Percentiles rank a stretch among this genome's conserved stretches.
Evolutionary conservation across 169 alveolate genomes (phyloP).

Genomic region (Cryptosporidium parvum): DNA sequence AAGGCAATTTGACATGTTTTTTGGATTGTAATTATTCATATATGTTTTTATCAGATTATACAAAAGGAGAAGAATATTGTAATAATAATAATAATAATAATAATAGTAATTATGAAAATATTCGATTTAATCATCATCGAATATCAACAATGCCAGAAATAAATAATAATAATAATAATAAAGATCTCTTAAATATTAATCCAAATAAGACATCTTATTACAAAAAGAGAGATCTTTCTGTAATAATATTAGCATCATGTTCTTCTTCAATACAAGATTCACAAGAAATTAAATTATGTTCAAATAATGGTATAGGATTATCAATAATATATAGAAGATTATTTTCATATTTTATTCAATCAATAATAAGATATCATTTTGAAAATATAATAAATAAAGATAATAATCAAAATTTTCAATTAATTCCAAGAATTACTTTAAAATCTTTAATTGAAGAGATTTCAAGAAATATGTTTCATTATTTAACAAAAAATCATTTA

Average conservation of each 20-base stretch:
- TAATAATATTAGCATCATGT: conserved; percentile 38
- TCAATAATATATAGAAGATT: conserved; percentile 67
- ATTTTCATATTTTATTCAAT: conserved; percentile 55
- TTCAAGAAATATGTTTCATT: conserved; percentile 7
- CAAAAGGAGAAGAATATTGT: background rate
- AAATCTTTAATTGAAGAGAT: conserved; percentile 29
- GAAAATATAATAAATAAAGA: background rate
- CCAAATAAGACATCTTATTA: background rate
- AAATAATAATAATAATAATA: background rate
- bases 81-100: background rate
- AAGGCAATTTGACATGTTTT: conserved; percentile 50
- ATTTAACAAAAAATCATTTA: background rate
- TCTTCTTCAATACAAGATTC: conserved; percentile 1
- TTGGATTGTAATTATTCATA: conserved; percentile 53
- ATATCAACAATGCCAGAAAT: conserved; percentile 3
- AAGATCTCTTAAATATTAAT: background rate
- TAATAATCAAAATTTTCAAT: background rate
- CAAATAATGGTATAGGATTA: conserved; percentile 51
- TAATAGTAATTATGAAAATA: background rate
- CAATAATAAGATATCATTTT: conserved; percentile 11
- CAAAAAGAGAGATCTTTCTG: conserved; percentile 6
- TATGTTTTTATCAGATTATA: conserved; percentile 51
- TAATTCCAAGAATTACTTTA: conserved; percentile 21
- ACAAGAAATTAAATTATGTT: conserved; percentile 49
- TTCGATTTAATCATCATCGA: background rate